phyloP scores from a whole-genome alignment of 192 early-diverging fungal genomes.

The Coemansia sp. region DNA sequence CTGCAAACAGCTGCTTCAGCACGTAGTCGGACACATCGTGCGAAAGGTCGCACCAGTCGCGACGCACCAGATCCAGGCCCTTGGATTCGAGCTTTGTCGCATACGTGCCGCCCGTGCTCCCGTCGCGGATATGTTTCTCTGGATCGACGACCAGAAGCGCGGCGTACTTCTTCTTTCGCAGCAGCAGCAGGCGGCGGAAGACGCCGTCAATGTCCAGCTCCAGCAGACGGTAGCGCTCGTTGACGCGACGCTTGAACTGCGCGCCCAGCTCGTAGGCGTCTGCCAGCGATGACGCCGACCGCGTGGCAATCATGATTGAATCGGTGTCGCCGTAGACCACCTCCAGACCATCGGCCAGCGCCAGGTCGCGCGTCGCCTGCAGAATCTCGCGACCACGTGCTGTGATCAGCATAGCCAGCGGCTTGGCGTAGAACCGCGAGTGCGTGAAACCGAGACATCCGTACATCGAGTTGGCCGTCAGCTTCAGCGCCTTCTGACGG shows the following conservation, averaged over 20 bases:
- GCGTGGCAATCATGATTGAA: slow-evolving; percentile 97
- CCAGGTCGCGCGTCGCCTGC: slow-evolving; percentile 88
- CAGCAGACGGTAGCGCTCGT: slow-evolving; percentile 88
- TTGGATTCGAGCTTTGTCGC: slow-evolving; percentile 74
- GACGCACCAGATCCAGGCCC: slow-evolving; percentile 91
- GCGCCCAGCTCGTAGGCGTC: slow-evolving; percentile 80
- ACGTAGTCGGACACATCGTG: slow-evolving; percentile 84
- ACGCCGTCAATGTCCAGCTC: slow-evolving; percentile 98
- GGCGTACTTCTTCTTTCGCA: slow-evolving; percentile 99
- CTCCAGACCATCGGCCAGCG: slow-evolving; percentile 73
- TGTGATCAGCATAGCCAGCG: slow-evolving; percentile 96
- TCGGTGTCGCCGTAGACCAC: slow-evolving; percentile 99
- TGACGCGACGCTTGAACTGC: slow-evolving; percentile 80
- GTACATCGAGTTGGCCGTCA: slow-evolving; percentile 99
- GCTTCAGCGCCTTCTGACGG: slow-evolving; percentile 90
- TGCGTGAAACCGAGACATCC: slow-evolving; percentile 92
- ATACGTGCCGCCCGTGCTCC: background rate
- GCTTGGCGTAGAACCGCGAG: slow-evolving; percentile 96
- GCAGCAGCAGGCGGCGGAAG: slow-evolving; percentile 83
- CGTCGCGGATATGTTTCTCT: slow-evolving; percentile 51
- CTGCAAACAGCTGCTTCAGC: slow-evolving; percentile 61
- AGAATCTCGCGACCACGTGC: slow-evolving; percentile 93
- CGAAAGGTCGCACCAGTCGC: slow-evolving; percentile 96
- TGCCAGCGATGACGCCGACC: slow-evolving; percentile 65
- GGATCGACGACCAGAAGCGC: slow-evolving; percentile 65